Evolutionary conservation across 2,329 filamentous ascomycete genomes (phyloP), one percentile per base, ranked within the genome.

Genomic region (Penicillium sp.): DNA sequence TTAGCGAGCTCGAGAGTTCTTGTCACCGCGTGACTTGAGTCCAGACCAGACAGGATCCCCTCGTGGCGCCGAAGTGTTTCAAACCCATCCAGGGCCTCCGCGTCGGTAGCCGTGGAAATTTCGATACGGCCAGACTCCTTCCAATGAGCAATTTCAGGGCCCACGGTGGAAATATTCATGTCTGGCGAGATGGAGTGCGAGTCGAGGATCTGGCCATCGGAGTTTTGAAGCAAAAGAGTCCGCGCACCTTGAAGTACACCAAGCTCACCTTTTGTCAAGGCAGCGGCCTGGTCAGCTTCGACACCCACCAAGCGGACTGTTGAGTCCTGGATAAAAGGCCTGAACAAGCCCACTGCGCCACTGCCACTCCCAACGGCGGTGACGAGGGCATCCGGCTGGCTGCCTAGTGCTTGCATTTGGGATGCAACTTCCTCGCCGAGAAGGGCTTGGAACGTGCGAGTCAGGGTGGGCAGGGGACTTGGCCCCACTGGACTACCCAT

Each of bases 71-170:
- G 58, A 32, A 65, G 51, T 41, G 22, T 65, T 64, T 59, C 54
- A 50, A 65, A 64, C 49, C 62, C 62, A 42, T 58, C 62, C 60
- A 65, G 62, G 62, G 62, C 61, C 57, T 61, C 62, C 45, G 58
- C 50, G 46, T 65, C 61, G 18, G 62, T 61, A 49, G 61, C 62
- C 10, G 62, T 63, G 43, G 36, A 45, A 41, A 65, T 65, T 63
- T 62, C 56, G 64, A 65, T 52, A 9, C 62, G 61, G 34, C 61
- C 62, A 50, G 44, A 53, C 16, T 58, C 53, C 55, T 63, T 65
- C 62, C 61, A 64, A 59, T 65, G 54, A 34, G 62, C 62, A 29
- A 65, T 44, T 36, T 65, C 62, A 21, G 62, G 62, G 5, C 61
- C 58, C 55, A 63, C 62, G 4, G 56, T 64, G 14, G 62, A 64